Percentiles rank a stretch among this genome's conserved stretches.
phyloP scores from a whole-genome alignment of 768 basidiomycete genomes.

The Pulveroboletus frians region DNA sequence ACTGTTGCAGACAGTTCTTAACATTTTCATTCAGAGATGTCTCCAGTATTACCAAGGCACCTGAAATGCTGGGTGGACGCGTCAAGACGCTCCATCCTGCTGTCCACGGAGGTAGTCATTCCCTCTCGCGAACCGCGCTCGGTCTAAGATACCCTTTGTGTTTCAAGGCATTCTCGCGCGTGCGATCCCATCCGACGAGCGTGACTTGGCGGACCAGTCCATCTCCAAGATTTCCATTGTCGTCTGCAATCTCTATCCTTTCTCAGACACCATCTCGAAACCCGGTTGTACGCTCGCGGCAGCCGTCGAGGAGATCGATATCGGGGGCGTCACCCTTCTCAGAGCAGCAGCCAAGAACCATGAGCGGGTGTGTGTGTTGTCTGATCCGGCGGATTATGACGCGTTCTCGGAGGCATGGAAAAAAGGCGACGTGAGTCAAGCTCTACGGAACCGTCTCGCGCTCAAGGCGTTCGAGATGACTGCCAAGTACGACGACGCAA shows the following conservation, averaged over 20 bases:
- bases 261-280: slow-evolving; percentile 83
- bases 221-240: slow-evolving; percentile 96
- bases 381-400: slow-evolving; percentile 83
- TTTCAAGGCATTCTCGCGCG: slow-evolving; percentile 86
- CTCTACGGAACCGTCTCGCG: slow-evolving; percentile 72
- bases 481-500: slow-evolving; percentile 90
- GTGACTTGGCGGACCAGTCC: slow-evolving; percentile 73
- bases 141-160: slow-evolving; percentile 1
- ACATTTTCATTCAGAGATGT: slow-evolving; percentile 65
- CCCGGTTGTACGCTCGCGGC: slow-evolving; percentile 86
- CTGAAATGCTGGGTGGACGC: slow-evolving; percentile 97
- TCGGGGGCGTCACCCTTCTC: slow-evolving; percentile 95
- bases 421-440: slow-evolving; percentile 67
- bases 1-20: slow-evolving; percentile 6
- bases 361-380: slow-evolving; percentile 82
- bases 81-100: slow-evolving; percentile 98
- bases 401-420: slow-evolving; percentile 77
- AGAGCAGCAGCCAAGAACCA: slow-evolving; percentile 99
- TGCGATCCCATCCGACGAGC: slow-evolving; percentile 82
- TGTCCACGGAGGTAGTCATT: slow-evolving; percentile 81
- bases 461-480: slow-evolving; percentile 98
- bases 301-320: slow-evolving; percentile 97
- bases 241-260: slow-evolving; percentile 98
- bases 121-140: neutral
- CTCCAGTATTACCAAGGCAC: slow-evolving; percentile 93